Evolutionary conservation across 768 basidiomycete genomes (phyloP), one percentile per base, ranked within the genome.

Genomic region (Suillus lakei): DNA sequence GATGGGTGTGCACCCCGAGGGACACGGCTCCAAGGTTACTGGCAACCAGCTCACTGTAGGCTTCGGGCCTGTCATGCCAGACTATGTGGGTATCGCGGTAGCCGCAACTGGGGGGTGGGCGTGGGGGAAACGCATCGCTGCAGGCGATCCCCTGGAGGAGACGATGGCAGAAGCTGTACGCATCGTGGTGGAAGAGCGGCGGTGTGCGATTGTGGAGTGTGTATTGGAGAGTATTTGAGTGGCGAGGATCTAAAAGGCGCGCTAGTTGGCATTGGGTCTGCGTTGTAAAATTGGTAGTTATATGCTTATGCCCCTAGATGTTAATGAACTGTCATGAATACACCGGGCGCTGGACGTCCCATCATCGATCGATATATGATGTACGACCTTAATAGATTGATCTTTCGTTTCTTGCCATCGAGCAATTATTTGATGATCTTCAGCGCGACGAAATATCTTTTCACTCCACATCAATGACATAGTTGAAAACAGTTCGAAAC

Each of bases 71-170:
- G 77, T 82, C 41, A 78, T 78, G 64, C 88, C 90, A 0, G 88
- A 91, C 69, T 88, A 86, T 68, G 71, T 84, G 0, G 81, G 83
- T 63, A 87, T 91, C 50, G 91, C 90, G 0, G 84, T 84, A 2
- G 90, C 89, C 0, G 89, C 90, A 0, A 88, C 88, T 7, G 84
- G 83, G 4, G 89, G 89, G 1, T 91, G 90, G 90, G 87, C 82
- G 0, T 88, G 86, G 82, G 82, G 82, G 0, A 77, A 75, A 59
- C 80, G 80, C 5, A 71, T 83, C 15, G 76, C 60, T 10, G 63
- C 55, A 26, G 38, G 67, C 38, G 71, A 65, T 6, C 69, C 70
- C 8, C 68, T 85, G 15, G 78, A 68, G 60, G 71, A 61, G 65
- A 77, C 69, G 66, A 83, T 78, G 62, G 64, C 69, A 28, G 86